Conservation (phyloP, 345 rosid species). For the Nasturtium officinale region DNA sequence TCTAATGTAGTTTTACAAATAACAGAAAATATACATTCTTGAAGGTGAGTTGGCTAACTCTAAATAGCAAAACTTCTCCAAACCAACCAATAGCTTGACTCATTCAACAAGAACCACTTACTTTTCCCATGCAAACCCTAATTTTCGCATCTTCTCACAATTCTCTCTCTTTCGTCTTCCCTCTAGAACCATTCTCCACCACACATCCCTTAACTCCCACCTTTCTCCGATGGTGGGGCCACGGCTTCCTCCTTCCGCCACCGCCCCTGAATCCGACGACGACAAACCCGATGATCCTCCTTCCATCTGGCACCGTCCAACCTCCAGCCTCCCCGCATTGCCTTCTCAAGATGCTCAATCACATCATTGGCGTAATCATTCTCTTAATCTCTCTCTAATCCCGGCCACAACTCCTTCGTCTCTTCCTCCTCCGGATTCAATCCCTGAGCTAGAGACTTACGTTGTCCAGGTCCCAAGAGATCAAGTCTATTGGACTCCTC, state of each 20-base stretch:
- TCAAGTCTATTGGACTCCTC: slow-evolving; percentile 66
- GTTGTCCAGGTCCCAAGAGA: slow-evolving; percentile 70
- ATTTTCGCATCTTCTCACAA: slow-evolving; percentile 34
- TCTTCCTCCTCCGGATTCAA: slow-evolving; percentile 28
- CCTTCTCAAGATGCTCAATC: slow-evolving; percentile 36
- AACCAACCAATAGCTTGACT: slow-evolving; percentile 36
- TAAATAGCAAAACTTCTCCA: slow-evolving; percentile 33
- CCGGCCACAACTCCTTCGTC: slow-evolving; percentile 7
- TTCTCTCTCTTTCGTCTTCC: slow-evolving; percentile 25
- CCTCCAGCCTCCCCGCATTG: slow-evolving; percentile 34
- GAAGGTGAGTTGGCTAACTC: slow-evolving; percentile 32
- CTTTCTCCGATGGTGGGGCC: slow-evolving; percentile 65
- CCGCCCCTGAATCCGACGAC: slow-evolving; percentile 29
- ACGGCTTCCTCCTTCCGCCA: slow-evolving; percentile 47
- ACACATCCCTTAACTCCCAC: slow-evolving; percentile 42
- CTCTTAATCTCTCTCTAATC: slow-evolving; percentile 32
- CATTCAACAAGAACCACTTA: slow-evolving; percentile 41
- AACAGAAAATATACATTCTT: slow-evolving; percentile 13
- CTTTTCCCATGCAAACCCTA: slow-evolving; percentile 52
- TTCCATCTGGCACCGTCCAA: slow-evolving; percentile 38
- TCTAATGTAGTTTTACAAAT: neutral
- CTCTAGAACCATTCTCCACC: slow-evolving; percentile 41
- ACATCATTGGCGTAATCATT: slow-evolving; percentile 39
- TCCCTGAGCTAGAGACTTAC: slow-evolving; percentile 45
- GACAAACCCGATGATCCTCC: slow-evolving; percentile 34